Conservation (phyloP, 805 yeast species). For the Sugiyamaella chiloensis region DNA sequence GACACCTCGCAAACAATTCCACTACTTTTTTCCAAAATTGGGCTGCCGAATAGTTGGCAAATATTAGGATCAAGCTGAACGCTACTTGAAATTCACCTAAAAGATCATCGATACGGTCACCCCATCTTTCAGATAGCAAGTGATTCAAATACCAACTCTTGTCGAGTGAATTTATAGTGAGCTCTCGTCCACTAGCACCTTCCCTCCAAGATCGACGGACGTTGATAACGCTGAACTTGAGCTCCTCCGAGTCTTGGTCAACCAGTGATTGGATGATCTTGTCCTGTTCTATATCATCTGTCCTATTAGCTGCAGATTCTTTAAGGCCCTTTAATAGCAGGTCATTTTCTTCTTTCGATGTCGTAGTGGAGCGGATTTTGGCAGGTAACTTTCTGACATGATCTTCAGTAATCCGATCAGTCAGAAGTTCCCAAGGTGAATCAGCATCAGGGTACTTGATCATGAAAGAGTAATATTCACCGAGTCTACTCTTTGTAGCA, state of each 20-base stretch:
- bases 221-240: constrained; percentile 44
- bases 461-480: constrained; percentile 39
- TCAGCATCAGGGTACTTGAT: constrained; percentile 39
- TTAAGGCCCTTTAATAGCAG: constrained; percentile 39
- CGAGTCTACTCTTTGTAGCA: constrained; percentile 31
- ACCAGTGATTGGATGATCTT: constrained; percentile 34
- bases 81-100: constrained; percentile 55
- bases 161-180: constrained; percentile 55
- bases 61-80: constrained; percentile 46
- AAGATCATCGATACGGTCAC: constrained; percentile 32
- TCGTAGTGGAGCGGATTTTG: constrained; percentile 43
- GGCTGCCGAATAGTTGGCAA: constrained; percentile 63
- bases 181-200: constrained; percentile 37
- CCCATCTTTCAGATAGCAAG: constrained; percentile 33
- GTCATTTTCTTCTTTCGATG: constrained; percentile 50
- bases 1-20: constrained; percentile 41
- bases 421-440: constrained; percentile 31
- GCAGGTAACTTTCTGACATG: constrained; percentile 32
- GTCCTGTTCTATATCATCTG: constrained; percentile 29
- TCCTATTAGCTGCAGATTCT: constrained; percentile 30
- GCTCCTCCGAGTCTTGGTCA: constrained; percentile 36
- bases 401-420: constrained; percentile 26
- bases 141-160: constrained; percentile 55
- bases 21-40: constrained; percentile 60
- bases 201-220: constrained; percentile 39